These are phyloP conservation scores for Aspergillus funiculosus DNA, from an alignment of 495 filamentous ascomycete species.

Conservation along the genomic window DNA sequence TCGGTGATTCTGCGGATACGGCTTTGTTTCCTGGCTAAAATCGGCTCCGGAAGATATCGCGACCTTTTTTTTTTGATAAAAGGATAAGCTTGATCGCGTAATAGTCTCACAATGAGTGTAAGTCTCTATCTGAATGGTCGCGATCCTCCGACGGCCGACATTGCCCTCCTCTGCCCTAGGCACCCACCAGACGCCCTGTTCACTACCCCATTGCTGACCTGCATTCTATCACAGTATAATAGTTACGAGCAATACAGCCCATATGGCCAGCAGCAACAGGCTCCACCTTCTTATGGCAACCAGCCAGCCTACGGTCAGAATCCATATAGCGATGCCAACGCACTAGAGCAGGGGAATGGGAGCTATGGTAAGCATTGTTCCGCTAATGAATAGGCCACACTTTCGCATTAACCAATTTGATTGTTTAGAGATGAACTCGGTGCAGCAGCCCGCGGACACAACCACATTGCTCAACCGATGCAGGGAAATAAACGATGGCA, in stretches of 20 bases:
- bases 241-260: slow-evolving; percentile 5
- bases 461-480: slow-evolving; percentile 80
- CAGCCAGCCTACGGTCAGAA: slow-evolving; percentile 42
- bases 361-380: slow-evolving; percentile 40
- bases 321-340: slow-evolving; percentile 40
- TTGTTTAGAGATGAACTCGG: slow-evolving; percentile 5
- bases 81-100: neutral
- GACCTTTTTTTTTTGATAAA: neutral
- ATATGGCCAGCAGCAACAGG: slow-evolving; percentile 1
- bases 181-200: slow-evolving; percentile 3
- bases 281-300: slow-evolving; percentile 54
- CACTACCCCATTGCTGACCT: neutral
- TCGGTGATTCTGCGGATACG: neutral
- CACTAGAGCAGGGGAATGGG: slow-evolving; percentile 35
- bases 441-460: slow-evolving; percentile 47
- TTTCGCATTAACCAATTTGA: neutral
- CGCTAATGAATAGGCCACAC: too few relatives aligned
- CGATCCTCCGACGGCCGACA: neutral
- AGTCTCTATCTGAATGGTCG: neutral
- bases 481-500: slow-evolving; percentile 65
- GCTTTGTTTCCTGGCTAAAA: neutral
- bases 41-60: neutral
- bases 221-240: slow-evolving; percentile 10
- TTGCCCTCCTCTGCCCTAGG: neutral
- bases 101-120: slow-evolving; percentile 9